phyloP scores from a whole-genome alignment of 495 filamentous ascomycete genomes.

The Cryomyces antarcticus region DNA sequence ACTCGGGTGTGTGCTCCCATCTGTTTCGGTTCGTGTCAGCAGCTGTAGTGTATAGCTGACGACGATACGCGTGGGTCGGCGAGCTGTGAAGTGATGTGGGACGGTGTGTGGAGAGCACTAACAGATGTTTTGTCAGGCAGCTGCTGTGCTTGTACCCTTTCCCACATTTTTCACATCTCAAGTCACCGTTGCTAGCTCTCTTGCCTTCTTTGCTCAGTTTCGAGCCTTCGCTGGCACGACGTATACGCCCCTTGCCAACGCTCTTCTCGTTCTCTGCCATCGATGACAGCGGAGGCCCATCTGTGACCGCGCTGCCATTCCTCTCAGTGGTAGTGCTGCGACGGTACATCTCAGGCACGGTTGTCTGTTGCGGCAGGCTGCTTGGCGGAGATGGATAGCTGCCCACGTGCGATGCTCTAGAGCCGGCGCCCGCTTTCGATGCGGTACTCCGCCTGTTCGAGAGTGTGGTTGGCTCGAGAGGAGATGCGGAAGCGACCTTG shows the following conservation, averaged over 20 bases:
- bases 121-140: slow-evolving; percentile 99
- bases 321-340: slow-evolving; percentile 7
- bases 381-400: slow-evolving; percentile 14
- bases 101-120: slow-evolving; percentile 38
- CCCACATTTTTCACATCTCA: slow-evolving; percentile 94
- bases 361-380: slow-evolving; percentile 15
- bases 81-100: slow-evolving; percentile 13
- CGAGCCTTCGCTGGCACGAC: slow-evolving; percentile 74
- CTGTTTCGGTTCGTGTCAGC: slow-evolving; percentile 28
- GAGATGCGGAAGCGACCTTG: slow-evolving; percentile 19
- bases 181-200: slow-evolving; percentile 53
- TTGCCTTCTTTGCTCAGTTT: slow-evolving; percentile 60
- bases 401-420: slow-evolving; percentile 8
- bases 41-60: neutral
- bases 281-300: slow-evolving; percentile 20
- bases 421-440: slow-evolving; percentile 12
- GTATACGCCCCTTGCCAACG: slow-evolving; percentile 43
- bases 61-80: neutral
- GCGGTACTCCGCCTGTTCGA: slow-evolving; percentile 20
- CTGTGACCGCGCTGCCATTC: slow-evolving; percentile 23
- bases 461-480: slow-evolving; percentile 26
- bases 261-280: slow-evolving; percentile 16
- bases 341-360: slow-evolving; percentile 4
- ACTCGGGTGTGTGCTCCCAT: slow-evolving; percentile 99
- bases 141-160: slow-evolving; percentile 99